phyloP scores from a whole-genome alignment of 345 rosid genomes.

The Salix caprea region DNA sequence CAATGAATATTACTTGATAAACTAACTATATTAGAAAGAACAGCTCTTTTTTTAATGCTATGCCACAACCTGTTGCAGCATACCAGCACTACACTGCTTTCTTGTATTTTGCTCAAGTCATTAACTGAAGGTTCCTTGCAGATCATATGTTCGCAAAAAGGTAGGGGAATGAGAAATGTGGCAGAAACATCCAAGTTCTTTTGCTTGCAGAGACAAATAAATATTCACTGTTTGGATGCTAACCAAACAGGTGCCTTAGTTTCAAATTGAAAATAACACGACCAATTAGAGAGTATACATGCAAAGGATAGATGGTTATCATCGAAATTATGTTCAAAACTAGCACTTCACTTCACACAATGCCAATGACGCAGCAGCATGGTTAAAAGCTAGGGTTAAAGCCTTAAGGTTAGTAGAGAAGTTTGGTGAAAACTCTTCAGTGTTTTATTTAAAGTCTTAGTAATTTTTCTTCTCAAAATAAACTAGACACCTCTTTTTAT shows the following conservation, averaged over 20 bases:
- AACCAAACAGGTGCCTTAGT: neutral
- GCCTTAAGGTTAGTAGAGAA: too few species aligned
- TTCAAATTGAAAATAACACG: neutral
- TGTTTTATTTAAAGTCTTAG: too few species aligned
- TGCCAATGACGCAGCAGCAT: too few species aligned
- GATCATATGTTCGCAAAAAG: neutral
- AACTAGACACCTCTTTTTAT: too few species aligned
- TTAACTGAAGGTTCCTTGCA: neutral
- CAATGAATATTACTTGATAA: neutral
- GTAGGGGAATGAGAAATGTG: neutral
- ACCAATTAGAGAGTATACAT: neutral
- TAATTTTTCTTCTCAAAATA: too few species aligned
- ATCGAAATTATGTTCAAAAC: neutral
- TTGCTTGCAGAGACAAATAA: neutral
- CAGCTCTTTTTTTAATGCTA: neutral
- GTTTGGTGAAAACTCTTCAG: too few species aligned
- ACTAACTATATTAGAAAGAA: neutral
- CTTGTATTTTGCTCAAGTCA: neutral
- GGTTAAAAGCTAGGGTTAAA: too few species aligned
- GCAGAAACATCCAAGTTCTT: neutral
- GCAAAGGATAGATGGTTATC: neutral
- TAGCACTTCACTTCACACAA: neutral
- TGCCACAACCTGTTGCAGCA: neutral
- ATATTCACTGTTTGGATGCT: neutral
- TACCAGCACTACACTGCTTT: too few species aligned